Conservation (phyloP, 202 grass and related monocot species). For the Zoysia matrella region DNA sequence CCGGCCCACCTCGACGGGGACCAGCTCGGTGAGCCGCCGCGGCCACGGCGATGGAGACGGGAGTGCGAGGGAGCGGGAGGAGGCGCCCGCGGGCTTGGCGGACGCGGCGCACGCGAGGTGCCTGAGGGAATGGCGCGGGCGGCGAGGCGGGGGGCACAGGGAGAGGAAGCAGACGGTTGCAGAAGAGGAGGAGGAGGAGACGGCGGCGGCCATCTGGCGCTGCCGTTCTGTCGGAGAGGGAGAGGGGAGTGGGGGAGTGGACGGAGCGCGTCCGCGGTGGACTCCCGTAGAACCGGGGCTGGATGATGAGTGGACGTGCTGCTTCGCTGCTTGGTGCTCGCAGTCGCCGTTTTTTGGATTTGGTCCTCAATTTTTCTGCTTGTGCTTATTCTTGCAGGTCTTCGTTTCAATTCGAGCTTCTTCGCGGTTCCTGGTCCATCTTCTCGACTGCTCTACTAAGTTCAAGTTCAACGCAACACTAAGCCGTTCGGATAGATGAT, state of each 20-base stretch:
- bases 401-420: no score
- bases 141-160: conserved; percentile 40
- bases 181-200: conserved; percentile 3
- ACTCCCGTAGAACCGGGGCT: no score
- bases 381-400: no score
- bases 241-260: neutral
- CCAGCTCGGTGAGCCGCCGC: conserved; percentile 32
- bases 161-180: conserved; percentile 57
- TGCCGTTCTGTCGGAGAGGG: neutral
- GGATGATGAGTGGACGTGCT: conserved; percentile 47
- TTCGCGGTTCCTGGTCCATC: no score
- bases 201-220: conserved; percentile 45
- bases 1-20: conserved; percentile 35
- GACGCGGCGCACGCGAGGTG: conserved; percentile 28
- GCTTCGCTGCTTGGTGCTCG: neutral
- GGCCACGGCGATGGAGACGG: neutral
- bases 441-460: no score
- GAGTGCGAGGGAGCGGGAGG: neutral
- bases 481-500: no score
- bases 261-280: conserved; percentile 30
- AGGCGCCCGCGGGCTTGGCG: conserved; percentile 8
- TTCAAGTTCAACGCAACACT: no score
- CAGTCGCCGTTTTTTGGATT: no score
- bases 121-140: conserved; percentile 43
- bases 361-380: no score